These are phyloP conservation scores for Pyricularia pennisetigena DNA, from an alignment of 2,329 filamentous ascomycete genomes.

Conservation along the genomic window DNA sequence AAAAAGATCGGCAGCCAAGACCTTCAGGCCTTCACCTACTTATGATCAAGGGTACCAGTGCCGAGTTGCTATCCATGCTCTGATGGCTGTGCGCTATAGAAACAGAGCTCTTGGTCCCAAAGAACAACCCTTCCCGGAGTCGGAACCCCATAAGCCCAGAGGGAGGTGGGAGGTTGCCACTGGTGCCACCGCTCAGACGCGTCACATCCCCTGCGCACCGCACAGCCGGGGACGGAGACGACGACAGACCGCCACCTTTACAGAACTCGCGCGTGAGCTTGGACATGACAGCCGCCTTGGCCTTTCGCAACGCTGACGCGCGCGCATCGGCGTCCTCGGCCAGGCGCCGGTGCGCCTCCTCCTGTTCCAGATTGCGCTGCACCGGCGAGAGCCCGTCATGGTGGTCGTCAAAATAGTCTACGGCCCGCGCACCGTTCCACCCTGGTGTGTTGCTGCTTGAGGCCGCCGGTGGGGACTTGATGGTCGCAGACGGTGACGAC, in stretches of 20 bases:
- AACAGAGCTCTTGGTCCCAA: slow-evolving; percentile 16
- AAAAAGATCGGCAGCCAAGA: neutral
- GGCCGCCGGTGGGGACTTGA: neutral
- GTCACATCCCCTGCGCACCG: slow-evolving; percentile 15
- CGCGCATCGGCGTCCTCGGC: slow-evolving; percentile 48
- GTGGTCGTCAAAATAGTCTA: slow-evolving; percentile 7
- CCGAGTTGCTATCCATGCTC: slow-evolving; percentile 40
- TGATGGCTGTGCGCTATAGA: slow-evolving; percentile 14
- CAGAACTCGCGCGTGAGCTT: slow-evolving; percentile 46
- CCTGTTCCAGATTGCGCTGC: slow-evolving; percentile 47
- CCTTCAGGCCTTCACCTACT: slow-evolving; percentile 24
- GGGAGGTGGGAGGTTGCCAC: neutral
- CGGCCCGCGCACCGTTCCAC: neutral
- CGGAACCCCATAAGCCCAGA: slow-evolving; percentile 23
- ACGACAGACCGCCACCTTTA: neutral
- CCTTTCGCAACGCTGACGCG: slow-evolving; percentile 43
- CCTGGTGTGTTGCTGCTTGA: slow-evolving; percentile 1
- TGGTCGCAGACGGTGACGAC: slow-evolving; percentile 6
- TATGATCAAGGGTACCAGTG: slow-evolving; percentile 51
- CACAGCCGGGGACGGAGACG: slow-evolving; percentile 7
- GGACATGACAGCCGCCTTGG: slow-evolving; percentile 49
- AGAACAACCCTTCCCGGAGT: slow-evolving; percentile 29
- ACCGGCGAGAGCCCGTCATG: slow-evolving; percentile 44
- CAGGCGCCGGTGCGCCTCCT: slow-evolving; percentile 43
- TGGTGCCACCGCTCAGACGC: slow-evolving; percentile 16